These are phyloP conservation scores for Cladorrhinum sp. DNA, from an alignment of 2,329 filamentous ascomycete species.

Conservation along the genomic window DNA sequence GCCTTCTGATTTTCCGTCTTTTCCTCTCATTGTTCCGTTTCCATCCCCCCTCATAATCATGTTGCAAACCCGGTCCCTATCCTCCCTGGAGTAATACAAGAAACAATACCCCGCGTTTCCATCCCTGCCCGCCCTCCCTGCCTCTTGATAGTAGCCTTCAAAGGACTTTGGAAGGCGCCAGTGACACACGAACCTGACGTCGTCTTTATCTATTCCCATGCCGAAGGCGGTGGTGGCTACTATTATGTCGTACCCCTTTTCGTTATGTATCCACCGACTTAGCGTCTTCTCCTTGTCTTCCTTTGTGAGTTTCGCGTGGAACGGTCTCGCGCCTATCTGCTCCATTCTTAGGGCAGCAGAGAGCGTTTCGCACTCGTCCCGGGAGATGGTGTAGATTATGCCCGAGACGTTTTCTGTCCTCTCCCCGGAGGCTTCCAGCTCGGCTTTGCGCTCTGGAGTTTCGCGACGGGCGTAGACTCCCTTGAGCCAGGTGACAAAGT, in stretches of 20 bases:
- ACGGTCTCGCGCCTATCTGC: conserved; percentile 70
- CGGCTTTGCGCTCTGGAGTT: conserved; percentile 54
- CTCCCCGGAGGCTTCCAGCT: conserved; percentile 54
- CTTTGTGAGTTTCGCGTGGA: conserved; percentile 67
- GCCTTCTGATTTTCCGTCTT: too few species aligned
- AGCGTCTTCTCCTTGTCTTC: conserved; percentile 70
- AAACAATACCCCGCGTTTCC: conserved; percentile 84
- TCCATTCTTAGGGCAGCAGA: conserved; percentile 63
- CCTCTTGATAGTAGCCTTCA: conserved; percentile 95
- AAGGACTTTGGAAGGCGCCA: conserved; percentile 94
- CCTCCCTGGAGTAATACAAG: conserved; percentile 86
- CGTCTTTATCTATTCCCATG: conserved; percentile 96
- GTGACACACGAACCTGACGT: conserved; percentile 91
- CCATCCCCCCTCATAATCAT: conserved; percentile 51
- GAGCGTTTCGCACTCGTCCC: conserved; percentile 71
- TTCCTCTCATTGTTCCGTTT: conserved; percentile 20
- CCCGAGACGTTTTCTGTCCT: conserved; percentile 65
- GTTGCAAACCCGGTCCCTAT: conserved; percentile 69
- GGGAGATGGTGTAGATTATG: conserved; percentile 76
- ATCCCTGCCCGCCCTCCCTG: conserved; percentile 84
- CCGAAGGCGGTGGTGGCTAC: conserved; percentile 95
- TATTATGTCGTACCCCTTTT: conserved; percentile 80
- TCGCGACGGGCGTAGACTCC: conserved; percentile 67
- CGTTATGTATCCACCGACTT: conserved; percentile 68
- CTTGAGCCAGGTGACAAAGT: conserved; percentile 75